Evolutionary conservation across 352 stramenopile species (phyloP).

Genomic region (Globisporangium perplexum): DNA sequence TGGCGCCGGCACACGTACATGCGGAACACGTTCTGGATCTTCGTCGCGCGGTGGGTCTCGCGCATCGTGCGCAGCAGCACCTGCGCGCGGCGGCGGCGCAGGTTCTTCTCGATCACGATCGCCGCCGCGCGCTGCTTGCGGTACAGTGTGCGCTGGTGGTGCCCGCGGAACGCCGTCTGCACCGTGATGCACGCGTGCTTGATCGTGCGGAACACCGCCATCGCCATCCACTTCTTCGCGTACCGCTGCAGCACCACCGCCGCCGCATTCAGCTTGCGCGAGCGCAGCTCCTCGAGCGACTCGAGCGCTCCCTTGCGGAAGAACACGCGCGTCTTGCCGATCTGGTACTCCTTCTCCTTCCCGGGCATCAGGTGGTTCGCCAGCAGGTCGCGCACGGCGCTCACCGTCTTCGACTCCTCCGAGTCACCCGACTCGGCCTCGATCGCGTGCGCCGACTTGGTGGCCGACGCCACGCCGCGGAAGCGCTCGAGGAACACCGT

Average conservation of each 20-base stretch:
- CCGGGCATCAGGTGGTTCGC: not conserved
- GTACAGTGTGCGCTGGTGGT: constrained; percentile 40
- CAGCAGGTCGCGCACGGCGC: not conserved
- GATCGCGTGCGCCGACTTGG: constrained; percentile 38
- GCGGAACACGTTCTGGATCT: constrained; percentile 84
- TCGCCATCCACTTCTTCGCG: constrained; percentile 75
- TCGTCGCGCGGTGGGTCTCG: constrained; percentile 59
- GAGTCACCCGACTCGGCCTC: constrained; percentile 12
- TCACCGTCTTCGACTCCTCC: not conserved
- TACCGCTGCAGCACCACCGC: constrained; percentile 82
- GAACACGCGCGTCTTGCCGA: constrained; percentile 72
- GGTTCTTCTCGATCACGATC: constrained; percentile 59
- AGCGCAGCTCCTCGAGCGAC: constrained; percentile 75
- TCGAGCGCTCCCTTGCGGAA: constrained; percentile 79
- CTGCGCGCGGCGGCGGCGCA: constrained; percentile 57
- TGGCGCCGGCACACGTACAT: constrained; percentile 62
- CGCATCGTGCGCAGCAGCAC: constrained; percentile 54
- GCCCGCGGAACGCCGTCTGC: constrained; percentile 51
- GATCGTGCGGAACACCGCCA: constrained; percentile 50
- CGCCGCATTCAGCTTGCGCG: constrained; percentile 68
- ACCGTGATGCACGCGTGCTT: constrained; percentile 53
- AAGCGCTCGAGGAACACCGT: constrained; percentile 77
- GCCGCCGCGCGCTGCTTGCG: constrained; percentile 52
- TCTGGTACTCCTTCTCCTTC: constrained; percentile 75
- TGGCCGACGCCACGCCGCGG: constrained; percentile 41